Evolutionary conservation across 176 grass and related monocot genomes (phyloP).

Genomic region (Oryza glaberrima): DNA sequence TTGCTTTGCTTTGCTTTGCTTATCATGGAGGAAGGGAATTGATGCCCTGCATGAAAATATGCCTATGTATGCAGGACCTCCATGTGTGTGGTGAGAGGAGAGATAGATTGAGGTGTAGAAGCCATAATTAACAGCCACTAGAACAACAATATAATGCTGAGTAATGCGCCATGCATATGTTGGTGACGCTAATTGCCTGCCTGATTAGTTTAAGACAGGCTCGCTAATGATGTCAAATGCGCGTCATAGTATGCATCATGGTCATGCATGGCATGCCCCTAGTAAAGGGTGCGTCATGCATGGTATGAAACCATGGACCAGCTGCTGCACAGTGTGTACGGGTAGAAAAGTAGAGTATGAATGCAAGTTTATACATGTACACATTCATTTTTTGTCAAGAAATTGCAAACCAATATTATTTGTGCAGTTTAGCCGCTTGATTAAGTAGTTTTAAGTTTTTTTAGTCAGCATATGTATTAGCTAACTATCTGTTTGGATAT

Average conservation of each 20-base stretch:
- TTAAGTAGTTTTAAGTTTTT: background rate
- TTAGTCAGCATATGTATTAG: background rate
- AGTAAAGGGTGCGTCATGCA: too few species aligned
- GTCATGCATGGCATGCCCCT: constrained; percentile 1
- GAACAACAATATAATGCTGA: background rate
- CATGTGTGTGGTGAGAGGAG: background rate
- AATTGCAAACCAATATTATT: background rate
- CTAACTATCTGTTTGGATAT: too few species aligned
- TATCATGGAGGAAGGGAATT: constrained; percentile 41
- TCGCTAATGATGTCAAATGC: constrained; percentile 21
- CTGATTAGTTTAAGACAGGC: background rate
- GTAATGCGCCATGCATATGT: background rate
- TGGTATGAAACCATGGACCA: constrained; percentile 35
- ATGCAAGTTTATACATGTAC: constrained; percentile 2
- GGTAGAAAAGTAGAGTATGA: constrained; percentile 26
- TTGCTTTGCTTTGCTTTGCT: constrained; percentile 57
- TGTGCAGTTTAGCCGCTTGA: background rate
- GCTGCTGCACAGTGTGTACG: constrained; percentile 32
- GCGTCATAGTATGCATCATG: background rate
- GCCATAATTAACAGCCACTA: constrained; percentile 14
- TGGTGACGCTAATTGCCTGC: background rate
- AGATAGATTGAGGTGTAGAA: background rate
- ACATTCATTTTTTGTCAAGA: background rate
- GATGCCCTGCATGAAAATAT: constrained; percentile 21
- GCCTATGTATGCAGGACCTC: too few species aligned